A percentile compares a stretch with the other conserved stretches of the same genome.
Conservation (phyloP, 352 stramenopile genomes). For the Pythium dissotocum region DNA sequence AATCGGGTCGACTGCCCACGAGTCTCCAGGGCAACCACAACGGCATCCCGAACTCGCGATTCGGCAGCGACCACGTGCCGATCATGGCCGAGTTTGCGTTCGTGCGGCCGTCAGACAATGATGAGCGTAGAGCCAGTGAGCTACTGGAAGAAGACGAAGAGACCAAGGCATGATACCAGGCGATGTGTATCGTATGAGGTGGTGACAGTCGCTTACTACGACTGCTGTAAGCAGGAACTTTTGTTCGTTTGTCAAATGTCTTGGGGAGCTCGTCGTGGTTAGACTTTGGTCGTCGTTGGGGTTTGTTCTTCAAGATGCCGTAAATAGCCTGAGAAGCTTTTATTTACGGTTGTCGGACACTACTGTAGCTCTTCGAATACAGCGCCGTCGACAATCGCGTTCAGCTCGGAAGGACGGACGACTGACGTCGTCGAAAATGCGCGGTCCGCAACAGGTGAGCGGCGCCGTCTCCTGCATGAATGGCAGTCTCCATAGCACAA, state of each 20-base stretch:
- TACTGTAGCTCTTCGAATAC: not conserved
- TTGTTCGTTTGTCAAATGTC: not conserved
- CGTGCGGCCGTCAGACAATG: conserved; percentile 29
- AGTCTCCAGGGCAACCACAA: conserved; percentile 84
- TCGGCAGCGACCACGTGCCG: conserved; percentile 84
- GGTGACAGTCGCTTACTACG: not conserved
- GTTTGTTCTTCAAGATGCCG: not conserved
- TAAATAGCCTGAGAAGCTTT: not conserved
- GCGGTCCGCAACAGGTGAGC: conserved; percentile 8
- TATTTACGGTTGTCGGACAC: not conserved
- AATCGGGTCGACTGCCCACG: conserved; percentile 55
- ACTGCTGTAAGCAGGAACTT: not conserved
- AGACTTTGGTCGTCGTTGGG: not conserved
- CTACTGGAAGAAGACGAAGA: conserved; percentile 21
- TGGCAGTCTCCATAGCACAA: not conserved
- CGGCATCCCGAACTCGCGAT: conserved; percentile 84
- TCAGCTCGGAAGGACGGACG: not conserved
- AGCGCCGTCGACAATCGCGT: not conserved
- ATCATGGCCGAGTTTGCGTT: conserved; percentile 88
- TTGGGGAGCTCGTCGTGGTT: not conserved
- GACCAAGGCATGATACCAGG: conserved; percentile 30
- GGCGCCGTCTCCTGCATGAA: not conserved
- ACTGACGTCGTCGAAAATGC: conserved; percentile 9
- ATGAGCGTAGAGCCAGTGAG: not conserved
- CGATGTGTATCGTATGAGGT: not conserved